Conservation (phyloP, 2,329 filamentous ascomycete species). For the Fulvia fulva region DNA sequence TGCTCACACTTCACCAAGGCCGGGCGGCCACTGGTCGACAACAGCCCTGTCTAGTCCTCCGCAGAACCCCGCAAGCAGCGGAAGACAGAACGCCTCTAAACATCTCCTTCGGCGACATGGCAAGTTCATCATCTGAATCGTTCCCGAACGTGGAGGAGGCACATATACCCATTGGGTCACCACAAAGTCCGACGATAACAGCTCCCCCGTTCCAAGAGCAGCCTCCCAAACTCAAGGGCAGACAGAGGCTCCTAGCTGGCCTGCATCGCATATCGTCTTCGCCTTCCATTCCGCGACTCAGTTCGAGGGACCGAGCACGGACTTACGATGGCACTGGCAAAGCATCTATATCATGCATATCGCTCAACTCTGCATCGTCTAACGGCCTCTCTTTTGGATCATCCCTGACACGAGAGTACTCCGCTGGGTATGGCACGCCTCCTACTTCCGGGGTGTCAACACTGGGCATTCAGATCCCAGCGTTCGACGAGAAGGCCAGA, state of each 20-base stretch:
- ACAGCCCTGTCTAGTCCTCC: background rate
- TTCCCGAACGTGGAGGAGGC: slow-evolving; percentile 10
- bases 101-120: slow-evolving; percentile 11
- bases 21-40: slow-evolving; percentile 1
- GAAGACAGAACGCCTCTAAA: background rate
- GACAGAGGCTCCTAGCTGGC: slow-evolving; percentile 66
- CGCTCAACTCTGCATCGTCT: slow-evolving; percentile 51
- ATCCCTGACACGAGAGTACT: slow-evolving; percentile 54
- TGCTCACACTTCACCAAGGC: background rate
- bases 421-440: slow-evolving; percentile 54
- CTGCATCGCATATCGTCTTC: slow-evolving; percentile 80
- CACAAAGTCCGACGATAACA: slow-evolving; percentile 26
- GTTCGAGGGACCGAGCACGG: slow-evolving; percentile 58
- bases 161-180: slow-evolving; percentile 12
- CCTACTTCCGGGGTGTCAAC: slow-evolving; percentile 51
- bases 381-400: slow-evolving; percentile 52
- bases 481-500: slow-evolving; percentile 53
- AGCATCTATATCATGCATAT: slow-evolving; percentile 63
- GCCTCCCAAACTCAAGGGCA: slow-evolving; percentile 60
- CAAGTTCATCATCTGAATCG: slow-evolving; percentile 18
- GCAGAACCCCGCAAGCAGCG: background rate
- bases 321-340: slow-evolving; percentile 58
- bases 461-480: slow-evolving; percentile 43
- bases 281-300: slow-evolving; percentile 62
- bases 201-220: slow-evolving; percentile 30